phyloP scores from a whole-genome alignment of 352 stramenopile species.

The Phytophthora megakarya region DNA sequence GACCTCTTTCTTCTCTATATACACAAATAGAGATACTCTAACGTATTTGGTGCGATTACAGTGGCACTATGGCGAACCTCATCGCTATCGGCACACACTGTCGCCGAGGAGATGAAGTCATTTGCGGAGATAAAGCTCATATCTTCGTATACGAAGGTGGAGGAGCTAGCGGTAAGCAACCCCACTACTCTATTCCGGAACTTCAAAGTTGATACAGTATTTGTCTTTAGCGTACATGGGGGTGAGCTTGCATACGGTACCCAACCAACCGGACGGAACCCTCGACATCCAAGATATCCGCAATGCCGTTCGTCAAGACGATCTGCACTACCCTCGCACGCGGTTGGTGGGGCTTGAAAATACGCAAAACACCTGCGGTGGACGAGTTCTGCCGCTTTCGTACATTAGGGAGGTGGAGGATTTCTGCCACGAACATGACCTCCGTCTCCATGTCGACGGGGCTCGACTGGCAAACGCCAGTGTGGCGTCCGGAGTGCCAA shows the following conservation, averaged over 20 bases:
- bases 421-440: slow-evolving; percentile 70
- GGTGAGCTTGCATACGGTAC: slow-evolving; percentile 89
- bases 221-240: slow-evolving; percentile 77
- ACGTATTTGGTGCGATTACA: slow-evolving; percentile 23
- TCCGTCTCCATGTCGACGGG: slow-evolving; percentile 96
- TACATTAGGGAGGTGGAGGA: slow-evolving; percentile 84
- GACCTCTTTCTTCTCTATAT: neutral
- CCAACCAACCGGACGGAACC: slow-evolving; percentile 86
- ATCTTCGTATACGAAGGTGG: slow-evolving; percentile 97
- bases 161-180: slow-evolving; percentile 73
- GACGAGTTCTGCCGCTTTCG: slow-evolving; percentile 80
- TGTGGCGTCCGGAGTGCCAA: slow-evolving; percentile 70
- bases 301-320: slow-evolving; percentile 72
- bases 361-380: slow-evolving; percentile 97
- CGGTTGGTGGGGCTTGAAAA: slow-evolving; percentile 96
- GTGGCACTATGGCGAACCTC: slow-evolving; percentile 98
- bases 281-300: slow-evolving; percentile 85
- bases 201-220: slow-evolving; percentile 3
- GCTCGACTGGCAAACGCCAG: slow-evolving; percentile 96
- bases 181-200: neutral
- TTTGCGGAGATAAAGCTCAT: slow-evolving; percentile 94
- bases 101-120: slow-evolving; percentile 92
- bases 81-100: slow-evolving; percentile 95
- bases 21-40: slow-evolving; percentile 3
- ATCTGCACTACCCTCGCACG: slow-evolving; percentile 85